Evolutionary conservation across 2,329 filamentous ascomycete species (phyloP), one percentile per base, ranked within the genome.

Genomic region (Clonostachys byssicola): DNA sequence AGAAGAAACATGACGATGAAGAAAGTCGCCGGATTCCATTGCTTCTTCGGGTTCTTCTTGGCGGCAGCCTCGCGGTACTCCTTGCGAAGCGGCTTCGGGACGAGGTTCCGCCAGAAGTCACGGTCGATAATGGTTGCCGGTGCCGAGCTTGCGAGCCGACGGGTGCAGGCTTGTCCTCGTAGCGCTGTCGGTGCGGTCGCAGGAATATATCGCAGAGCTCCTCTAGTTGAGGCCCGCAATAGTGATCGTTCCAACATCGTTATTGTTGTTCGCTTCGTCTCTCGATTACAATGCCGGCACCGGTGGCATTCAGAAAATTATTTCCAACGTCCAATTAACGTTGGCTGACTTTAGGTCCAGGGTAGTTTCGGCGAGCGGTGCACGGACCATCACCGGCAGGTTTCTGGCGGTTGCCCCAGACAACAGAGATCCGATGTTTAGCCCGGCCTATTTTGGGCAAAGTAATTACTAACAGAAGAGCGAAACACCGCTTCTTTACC

Each of bases 1-100:
- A 97, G 77, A 39, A 91, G 73, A 59, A 91, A 91, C 52, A 92
- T 89, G 57, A 85, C 73, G 55, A 92, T 89, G 64, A 85, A 94
- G 60, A 90, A 92, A 0, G 85, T 91, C 17, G 87, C 87, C 4
- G 89, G 88, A 56, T 92, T 92, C 84, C 86, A 89, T 55, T 83
- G 80, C 60, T 80, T 85, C 23, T 30, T 30, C 8, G 23, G 23
- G 14, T 77, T 70, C 6, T 39, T n/a, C 53, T 75, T 79, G 20
- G 64, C 58, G 34, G 70, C 23, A 20, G 42, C 65, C 51, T 58
- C 59, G 46, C 57, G 64, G 45, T 66, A 73, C 54, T 70, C 61
- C 43, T 62, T 66, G 51, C 81, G 79, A 42, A 85, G 59, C n/a
- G 80, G 77, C 56, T 86, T 88, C 3, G 88, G 87, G 43, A 91